Base-by-base conservation (phyloP, 352 stramenopile genomes). In the Globisporangium canariense region DNA sequence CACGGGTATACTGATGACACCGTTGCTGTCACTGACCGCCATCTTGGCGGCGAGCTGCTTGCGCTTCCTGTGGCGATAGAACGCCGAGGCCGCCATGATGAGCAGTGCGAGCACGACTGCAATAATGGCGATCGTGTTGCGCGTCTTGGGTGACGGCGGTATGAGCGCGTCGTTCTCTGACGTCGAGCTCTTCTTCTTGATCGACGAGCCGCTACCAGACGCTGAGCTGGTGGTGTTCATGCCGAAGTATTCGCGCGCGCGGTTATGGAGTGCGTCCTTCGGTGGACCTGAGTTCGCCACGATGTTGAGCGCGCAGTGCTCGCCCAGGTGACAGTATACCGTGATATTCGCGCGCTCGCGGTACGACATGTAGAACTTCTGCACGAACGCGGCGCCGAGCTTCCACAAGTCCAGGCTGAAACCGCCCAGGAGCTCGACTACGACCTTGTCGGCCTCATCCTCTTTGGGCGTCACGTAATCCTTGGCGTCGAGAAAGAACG, bases 401-500 rank as follows among this genome's bases (percentile, higher is more conserved):
- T 46, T 2, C 13, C 41, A 46, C 10, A 6, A n/a, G 1, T n/a
- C 40, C 9, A 1, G 2, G 22, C 22, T 25, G 22, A 25, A 25
- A 1, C 22, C 22, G 34, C 53, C 53, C 7, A 49, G 10, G 32
- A 49, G 16, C 9, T 46, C 25, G 8, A 49, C 34, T 3, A 49
- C 25, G 7, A 59, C 53, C 34, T 59, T 59, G 34, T 8, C 2
- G 53, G 53, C 34, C 9, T 59, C 53, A n/a, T 32, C 53, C 2
- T 38, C 18, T 3, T 36, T 18, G 18, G 53, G 34, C 34, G 53
- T 22, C 34, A 34, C 18, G 36, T 59, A 49, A 10, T 59, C 36
- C 53, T 59, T 36, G n/a, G 4, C 8, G n/a, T 49, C 34, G 34
- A 59, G 18, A 22, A 49, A 59, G 53, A 59, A 25, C 34, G 53